A percentile compares a stretch with the other conserved stretches of the same genome.
Evolutionary conservation across 768 basidiomycete genomes (phyloP).

Genomic region (Austroboletus festivus): DNA sequence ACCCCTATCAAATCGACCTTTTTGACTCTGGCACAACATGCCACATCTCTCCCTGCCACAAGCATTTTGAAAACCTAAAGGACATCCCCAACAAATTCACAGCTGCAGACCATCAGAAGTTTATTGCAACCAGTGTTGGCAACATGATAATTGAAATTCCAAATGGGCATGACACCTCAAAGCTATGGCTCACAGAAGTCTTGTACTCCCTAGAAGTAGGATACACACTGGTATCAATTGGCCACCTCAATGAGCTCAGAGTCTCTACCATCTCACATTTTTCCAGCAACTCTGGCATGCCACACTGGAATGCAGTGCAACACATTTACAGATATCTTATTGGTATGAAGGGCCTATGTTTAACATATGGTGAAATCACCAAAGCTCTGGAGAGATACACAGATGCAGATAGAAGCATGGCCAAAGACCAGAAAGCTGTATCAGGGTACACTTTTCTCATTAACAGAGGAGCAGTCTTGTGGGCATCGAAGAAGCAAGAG

Average conservation of each 20-base stretch:
- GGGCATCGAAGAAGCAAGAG: no score
- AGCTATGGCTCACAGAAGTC: neutral
- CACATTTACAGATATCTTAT: neutral
- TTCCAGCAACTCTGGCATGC: neutral
- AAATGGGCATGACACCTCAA: neutral
- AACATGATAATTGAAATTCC: neutral
- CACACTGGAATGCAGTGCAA: neutral
- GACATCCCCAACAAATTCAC: neutral
- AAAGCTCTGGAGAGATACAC: neutral
- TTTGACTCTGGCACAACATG: neutral
- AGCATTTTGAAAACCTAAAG: neutral
- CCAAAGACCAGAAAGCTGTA: neutral
- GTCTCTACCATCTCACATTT: neutral
- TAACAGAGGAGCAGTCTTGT: no score
- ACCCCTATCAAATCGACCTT: neutral
- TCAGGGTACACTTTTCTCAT: neutral
- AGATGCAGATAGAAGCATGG: neutral
- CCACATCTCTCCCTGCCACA: neutral
- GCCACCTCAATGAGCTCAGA: neutral
- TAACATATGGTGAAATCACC: neutral
- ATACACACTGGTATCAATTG: slow-evolving; percentile 33
- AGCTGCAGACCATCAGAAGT: neutral
- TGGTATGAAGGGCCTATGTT: neutral
- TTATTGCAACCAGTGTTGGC: neutral
- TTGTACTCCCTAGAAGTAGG: slow-evolving; percentile 24